Base-by-base conservation (phyloP, 768 basidiomycete genomes). In the Porphyrellus cyaneotinctus region DNA sequence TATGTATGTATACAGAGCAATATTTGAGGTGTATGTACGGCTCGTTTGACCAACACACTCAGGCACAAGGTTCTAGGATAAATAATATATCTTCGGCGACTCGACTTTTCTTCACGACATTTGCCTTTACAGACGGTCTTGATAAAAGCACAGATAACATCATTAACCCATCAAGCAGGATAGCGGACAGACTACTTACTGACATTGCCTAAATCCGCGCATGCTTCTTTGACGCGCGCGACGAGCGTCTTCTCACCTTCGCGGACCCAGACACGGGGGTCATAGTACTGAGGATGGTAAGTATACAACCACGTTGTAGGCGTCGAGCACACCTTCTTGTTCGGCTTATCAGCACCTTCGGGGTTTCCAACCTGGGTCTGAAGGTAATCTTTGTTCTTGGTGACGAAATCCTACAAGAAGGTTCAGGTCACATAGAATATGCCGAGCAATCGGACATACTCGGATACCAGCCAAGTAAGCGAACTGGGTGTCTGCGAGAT, bases 211-310 rank as follows among this genome's bases (percentile, higher is more conserved):
- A 99, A 81, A 74, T 99, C 95, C 38, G 71, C 61, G 74, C 92
- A 94, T n/a, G 95, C 94, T 71, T 89, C 87, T 75, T 93, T 91
- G 75, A 97, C 91, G 66, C 95, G 91, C 57, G 71, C 80, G 43
- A 70, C 43, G 60, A 98, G 81, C 18, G 93, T 95, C 84, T 95
- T 94, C 78, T 98, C 94, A 60, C 95, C 95, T 75, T 97, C 93
- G 64, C 95, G 90, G 46, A 99, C 93, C 95, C 95, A 99, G 54
- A 95, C 87, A 77, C 95, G 91, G 45, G 94, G 95, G 72, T 95
- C 93, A 74, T 95, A 95, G 78, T 72, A 87, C 88, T 88, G 57
- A 14, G 18, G 30, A 36, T 11, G 6, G n/a, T 57, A 15, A 54
- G 51, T 32, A 14, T 14, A n/a, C n/a, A 33, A 18, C 22, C 42